Evolutionary conservation across 345 rosid genomes (phyloP).

Genomic region (Eucalyptus rudis): DNA sequence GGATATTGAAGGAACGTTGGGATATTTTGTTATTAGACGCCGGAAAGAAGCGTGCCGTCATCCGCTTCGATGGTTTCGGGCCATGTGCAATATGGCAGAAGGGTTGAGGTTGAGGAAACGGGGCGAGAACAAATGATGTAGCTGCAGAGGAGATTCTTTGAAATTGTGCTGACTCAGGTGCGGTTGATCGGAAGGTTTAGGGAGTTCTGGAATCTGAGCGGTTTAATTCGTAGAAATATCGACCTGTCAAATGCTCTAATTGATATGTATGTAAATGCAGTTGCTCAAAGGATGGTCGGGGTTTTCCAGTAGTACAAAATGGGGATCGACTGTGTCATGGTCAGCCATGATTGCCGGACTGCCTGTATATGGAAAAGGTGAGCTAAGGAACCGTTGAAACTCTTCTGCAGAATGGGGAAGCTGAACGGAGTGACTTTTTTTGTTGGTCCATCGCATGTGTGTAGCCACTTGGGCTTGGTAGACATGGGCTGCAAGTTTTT

Average conservation of each 20-base stretch:
- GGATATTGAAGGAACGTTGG: conserved; percentile 60
- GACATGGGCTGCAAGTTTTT: conserved; percentile 58
- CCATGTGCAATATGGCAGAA: conserved; percentile 47
- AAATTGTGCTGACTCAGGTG: conserved; percentile 71
- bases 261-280: conserved; percentile 85
- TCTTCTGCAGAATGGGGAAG: conserved; percentile 55
- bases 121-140: conserved; percentile 54
- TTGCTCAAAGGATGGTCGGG: conserved; percentile 35
- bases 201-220: conserved; percentile 17
- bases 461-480: conserved; percentile 58
- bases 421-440: conserved; percentile 51
- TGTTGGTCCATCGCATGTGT: conserved; percentile 55
- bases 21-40: conserved; percentile 60
- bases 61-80: conserved; percentile 77
- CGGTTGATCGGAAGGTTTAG: conserved; percentile 44
- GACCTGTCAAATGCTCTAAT: conserved; percentile 47
- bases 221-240: conserved; percentile 6
- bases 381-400: conserved; percentile 43
- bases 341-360: conserved; percentile 67
- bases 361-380: conserved; percentile 60
- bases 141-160: conserved; percentile 45
- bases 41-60: conserved; percentile 46
- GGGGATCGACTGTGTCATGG: conserved; percentile 59
- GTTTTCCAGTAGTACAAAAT: conserved; percentile 28
- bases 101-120: conserved; percentile 30